Base-by-base conservation (phyloP, 441 rosid species). In the Pelargonium exstipulatum region DNA sequence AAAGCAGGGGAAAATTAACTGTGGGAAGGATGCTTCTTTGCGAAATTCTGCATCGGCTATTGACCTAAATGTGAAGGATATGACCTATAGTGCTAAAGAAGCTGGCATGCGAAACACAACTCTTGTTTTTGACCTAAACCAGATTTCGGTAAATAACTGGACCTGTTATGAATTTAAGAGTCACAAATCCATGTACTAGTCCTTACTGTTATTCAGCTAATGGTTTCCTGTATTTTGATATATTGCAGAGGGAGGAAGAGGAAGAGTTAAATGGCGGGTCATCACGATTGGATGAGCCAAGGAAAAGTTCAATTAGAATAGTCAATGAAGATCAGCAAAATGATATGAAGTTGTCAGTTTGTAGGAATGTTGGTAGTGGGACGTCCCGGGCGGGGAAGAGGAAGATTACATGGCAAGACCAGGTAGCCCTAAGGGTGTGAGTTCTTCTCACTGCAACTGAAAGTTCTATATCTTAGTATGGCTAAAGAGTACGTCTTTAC, bases 341-440 rank as follows among this genome's bases (percentile, higher is more conserved):
- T 5, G 91, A 81, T 12, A 63, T 83, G 69, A 88, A 85, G 80
- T 51, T 87, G 58, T 81, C 85, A 14, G 82, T 78, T 13, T 91
- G 83, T 80, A 84, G 93, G 82, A 87, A 72, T 22, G 65, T 79
- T 1, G 85, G 86, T 67, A 91, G 79, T 40, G 90, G 86, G 63
- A n/a, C 87, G 0, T 80, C 74, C 14, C 79, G 86, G 67, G 72
- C 74, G 0, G 93, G 89, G 77, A 94, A 94, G 88, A 84, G 96
- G 84, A 94, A 83, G 89, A 92, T 94, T 57, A 53, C 96, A 66
- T 94, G 98, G 98, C 96, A 91, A 77, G 97, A 94, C 75, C 93
- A 83, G 76, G 87, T 94, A 77, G 97, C 92, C 43, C 81, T 91
- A 75, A 89, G 88, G 74, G 97, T 88, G 67, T 86, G 77, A 86